These are phyloP conservation scores for Pholiota conissans DNA, from an alignment of 768 basidiomycete species.

Conservation along the genomic window DNA sequence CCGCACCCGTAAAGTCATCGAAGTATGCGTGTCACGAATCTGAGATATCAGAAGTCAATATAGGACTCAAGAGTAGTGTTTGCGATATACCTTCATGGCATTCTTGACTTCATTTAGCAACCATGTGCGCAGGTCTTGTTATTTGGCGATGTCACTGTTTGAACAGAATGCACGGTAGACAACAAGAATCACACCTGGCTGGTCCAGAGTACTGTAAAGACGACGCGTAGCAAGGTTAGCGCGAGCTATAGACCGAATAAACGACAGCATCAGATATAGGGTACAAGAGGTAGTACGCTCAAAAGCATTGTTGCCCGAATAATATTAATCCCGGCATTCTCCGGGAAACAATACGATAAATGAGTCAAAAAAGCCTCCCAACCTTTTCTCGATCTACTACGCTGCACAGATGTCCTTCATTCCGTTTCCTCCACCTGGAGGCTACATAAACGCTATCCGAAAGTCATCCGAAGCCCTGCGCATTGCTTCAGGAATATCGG, in stretches of 20 bases:
- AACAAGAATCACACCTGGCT: neutral
- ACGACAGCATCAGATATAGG: neutral
- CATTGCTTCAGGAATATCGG: slow-evolving; percentile 47
- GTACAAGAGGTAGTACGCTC: too few relatives aligned
- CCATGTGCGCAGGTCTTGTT: slow-evolving; percentile 51
- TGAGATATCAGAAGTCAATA: slow-evolving; percentile 23
- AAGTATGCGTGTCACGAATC: slow-evolving; percentile 56
- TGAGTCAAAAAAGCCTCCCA: too few relatives aligned
- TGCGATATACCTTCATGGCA: slow-evolving; percentile 63
- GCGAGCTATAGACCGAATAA: neutral
- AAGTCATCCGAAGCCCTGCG: slow-evolving; percentile 51
- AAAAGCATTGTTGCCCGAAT: too few relatives aligned
- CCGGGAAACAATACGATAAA: too few relatives aligned
- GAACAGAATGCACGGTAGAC: neutral
- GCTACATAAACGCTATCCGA: slow-evolving; percentile 52
- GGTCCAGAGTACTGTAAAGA: neutral
- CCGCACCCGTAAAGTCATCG: slow-evolving; percentile 60
- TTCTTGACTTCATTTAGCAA: slow-evolving; percentile 56
- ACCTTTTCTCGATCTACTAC: too few relatives aligned
- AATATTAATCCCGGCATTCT: too few relatives aligned
- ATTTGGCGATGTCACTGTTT: neutral
- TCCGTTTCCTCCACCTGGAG: slow-evolving; percentile 45
- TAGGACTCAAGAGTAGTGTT: neutral
- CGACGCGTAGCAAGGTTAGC: neutral
- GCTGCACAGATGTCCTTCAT: slow-evolving; percentile 9